phyloP scores from a whole-genome alignment of 2,329 filamentous ascomycete species.

The Cladosporium velox region DNA sequence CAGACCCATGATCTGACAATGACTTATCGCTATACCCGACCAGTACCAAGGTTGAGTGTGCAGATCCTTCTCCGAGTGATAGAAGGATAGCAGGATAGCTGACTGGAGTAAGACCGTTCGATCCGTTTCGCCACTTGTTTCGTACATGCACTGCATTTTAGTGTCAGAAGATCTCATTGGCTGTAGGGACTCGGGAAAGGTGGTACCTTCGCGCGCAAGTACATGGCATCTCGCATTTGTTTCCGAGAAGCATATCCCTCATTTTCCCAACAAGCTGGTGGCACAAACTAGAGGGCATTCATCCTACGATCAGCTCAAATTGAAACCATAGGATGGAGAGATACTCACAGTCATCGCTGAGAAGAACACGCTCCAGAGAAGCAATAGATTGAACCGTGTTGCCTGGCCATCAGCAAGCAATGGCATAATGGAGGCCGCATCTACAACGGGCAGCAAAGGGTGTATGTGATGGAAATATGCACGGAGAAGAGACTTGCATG shows the following conservation, averaged over 20 bases:
- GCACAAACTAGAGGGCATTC: not conserved
- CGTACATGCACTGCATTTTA: constrained; percentile 20
- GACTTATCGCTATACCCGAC: constrained; percentile 24
- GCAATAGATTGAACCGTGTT: constrained; percentile 21
- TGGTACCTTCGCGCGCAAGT: constrained; percentile 19
- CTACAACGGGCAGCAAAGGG: constrained; percentile 23
- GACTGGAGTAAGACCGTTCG: constrained; percentile 22
- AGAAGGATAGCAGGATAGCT: constrained; percentile 21
- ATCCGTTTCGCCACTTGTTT: constrained; percentile 23
- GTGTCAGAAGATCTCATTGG: not conserved
- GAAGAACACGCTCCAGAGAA: constrained; percentile 27
- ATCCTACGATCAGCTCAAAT: not conserved
- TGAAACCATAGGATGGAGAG: not conserved
- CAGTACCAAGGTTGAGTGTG: constrained; percentile 26
- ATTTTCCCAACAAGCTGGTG: constrained; percentile 7
- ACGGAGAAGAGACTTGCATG: constrained; percentile 11
- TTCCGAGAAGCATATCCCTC: constrained; percentile 15
- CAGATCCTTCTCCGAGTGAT: constrained; percentile 23
- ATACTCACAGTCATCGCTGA: constrained; percentile 21
- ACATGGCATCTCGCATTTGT: constrained; percentile 22
- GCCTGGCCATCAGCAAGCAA: constrained; percentile 20
- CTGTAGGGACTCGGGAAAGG: not conserved
- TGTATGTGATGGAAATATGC: constrained; percentile 25
- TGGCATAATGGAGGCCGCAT: constrained; percentile 22
- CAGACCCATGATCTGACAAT: constrained; percentile 23